These are phyloP conservation scores for Populus euphratica DNA, from an alignment of 345 rosid species.

Conservation along the genomic window DNA sequence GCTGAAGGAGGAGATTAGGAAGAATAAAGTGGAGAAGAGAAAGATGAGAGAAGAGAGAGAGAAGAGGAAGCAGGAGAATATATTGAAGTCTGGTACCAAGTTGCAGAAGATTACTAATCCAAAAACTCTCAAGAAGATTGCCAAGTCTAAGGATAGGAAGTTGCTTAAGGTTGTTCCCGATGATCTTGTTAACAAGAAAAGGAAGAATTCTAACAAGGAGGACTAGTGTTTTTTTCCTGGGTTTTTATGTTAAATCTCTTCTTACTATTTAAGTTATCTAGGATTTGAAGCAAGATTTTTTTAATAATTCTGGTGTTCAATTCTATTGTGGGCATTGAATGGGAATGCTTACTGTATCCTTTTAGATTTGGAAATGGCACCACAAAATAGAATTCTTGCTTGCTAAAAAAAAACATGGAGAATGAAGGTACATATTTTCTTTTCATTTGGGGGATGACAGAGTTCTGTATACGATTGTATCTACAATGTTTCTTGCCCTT, in stretches of 20 bases:
- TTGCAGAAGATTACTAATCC: constrained; percentile 77
- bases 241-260: background rate
- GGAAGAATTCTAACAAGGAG: constrained; percentile 15
- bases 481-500: background rate
- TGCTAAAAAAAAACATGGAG: background rate
- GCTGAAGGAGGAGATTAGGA: constrained; percentile 81
- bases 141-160: constrained; percentile 74
- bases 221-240: background rate
- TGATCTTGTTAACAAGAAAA: constrained; percentile 28
- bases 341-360: background rate
- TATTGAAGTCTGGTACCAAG: constrained; percentile 73
- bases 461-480: background rate
- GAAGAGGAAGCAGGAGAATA: constrained; percentile 84
- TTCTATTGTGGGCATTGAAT: background rate
- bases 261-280: background rate
- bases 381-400: background rate
- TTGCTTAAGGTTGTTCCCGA: constrained; percentile 73
- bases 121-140: constrained; percentile 75
- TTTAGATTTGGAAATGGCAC: background rate
- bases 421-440: background rate
- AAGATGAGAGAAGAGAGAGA: constrained; percentile 76
- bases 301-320: background rate
- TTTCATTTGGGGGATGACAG: no score
- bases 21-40: constrained; percentile 76
- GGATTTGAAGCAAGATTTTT: background rate